These are phyloP conservation scores for Amniculicola lignicola DNA, from an alignment of 495 filamentous ascomycete species.

Conservation along the genomic window DNA sequence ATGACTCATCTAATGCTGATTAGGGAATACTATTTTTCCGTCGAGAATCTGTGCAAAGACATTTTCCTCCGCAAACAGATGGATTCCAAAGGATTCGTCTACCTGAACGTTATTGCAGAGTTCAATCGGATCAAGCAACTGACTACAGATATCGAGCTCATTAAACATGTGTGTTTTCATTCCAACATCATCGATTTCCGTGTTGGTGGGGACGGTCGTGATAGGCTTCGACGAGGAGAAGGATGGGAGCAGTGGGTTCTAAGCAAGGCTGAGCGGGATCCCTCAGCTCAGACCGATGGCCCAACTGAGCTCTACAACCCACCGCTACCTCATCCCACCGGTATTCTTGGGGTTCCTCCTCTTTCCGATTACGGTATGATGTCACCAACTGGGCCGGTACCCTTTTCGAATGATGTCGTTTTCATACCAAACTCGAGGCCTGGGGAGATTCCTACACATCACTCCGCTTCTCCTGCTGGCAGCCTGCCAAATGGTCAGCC, in stretches of 20 bases:
- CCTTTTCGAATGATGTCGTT: slow-evolving; percentile 3
- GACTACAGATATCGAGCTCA: slow-evolving; percentile 66
- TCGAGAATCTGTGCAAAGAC: slow-evolving; percentile 95
- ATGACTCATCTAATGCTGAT: slow-evolving; percentile 25
- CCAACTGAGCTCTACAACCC: slow-evolving; percentile 43
- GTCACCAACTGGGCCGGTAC: slow-evolving; percentile 9
- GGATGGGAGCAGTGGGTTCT: slow-evolving; percentile 82
- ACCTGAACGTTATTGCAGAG: slow-evolving; percentile 65
- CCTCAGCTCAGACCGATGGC: slow-evolving; percentile 59
- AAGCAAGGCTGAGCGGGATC: slow-evolving; percentile 57
- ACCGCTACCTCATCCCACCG: slow-evolving; percentile 36
- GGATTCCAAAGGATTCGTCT: slow-evolving; percentile 93
- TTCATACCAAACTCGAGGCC: no score
- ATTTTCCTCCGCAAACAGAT: slow-evolving; percentile 83
- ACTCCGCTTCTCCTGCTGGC: background rate
- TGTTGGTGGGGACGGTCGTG: slow-evolving; percentile 65
- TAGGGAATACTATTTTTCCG: slow-evolving; percentile 90
- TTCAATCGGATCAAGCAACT: slow-evolving; percentile 83
- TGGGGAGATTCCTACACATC: no score
- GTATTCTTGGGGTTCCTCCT: no score
- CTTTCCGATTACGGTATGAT: no score
- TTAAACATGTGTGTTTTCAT: slow-evolving; percentile 69
- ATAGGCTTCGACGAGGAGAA: slow-evolving; percentile 73
- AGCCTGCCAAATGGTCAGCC: slow-evolving; percentile 7
- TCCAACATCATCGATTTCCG: slow-evolving; percentile 69